phyloP scores from a whole-genome alignment of 2,329 filamentous ascomycete species.

The Coniochaeta pulveracea region DNA sequence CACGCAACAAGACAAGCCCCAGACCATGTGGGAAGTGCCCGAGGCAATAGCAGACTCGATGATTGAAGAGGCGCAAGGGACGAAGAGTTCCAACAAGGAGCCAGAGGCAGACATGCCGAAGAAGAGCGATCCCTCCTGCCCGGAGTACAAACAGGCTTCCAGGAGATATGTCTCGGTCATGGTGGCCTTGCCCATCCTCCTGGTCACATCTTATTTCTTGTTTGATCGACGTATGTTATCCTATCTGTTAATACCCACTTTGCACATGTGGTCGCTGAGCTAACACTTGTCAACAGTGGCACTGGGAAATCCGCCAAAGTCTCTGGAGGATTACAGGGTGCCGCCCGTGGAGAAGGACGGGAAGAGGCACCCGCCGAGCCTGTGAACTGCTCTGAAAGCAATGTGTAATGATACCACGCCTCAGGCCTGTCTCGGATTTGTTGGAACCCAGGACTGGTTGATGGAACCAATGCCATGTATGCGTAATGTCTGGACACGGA shows the following conservation, averaged over 20 bases:
- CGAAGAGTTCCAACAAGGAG: background rate
- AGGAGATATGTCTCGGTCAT: conserved; percentile 34
- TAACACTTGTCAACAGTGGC: background rate
- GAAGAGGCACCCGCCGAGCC: no score
- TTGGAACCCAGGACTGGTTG: no score
- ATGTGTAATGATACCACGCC: no score
- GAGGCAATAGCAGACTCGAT: conserved; percentile 1
- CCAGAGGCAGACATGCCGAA: conserved; percentile 7
- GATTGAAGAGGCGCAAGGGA: background rate
- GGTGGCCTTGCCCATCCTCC: conserved; percentile 39
- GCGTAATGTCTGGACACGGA: no score
- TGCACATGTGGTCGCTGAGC: no score
- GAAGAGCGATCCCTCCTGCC: conserved; percentile 21
- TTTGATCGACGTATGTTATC: conserved; percentile 34
- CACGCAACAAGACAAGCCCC: background rate
- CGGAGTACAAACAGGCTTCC: conserved; percentile 30
- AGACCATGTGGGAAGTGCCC: background rate
- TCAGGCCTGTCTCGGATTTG: no score
- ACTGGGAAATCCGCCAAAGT: background rate
- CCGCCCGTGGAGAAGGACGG: no score
- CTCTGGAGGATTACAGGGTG: background rate
- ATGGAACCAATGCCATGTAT: no score
- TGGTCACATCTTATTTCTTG: conserved; percentile 43
- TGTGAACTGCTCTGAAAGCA: no score
- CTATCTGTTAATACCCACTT: no score